Evolutionary conservation across 2,329 filamentous ascomycete genomes (phyloP), one percentile per base, ranked within the genome.

Genomic region (Lizonia empirigonia): DNA sequence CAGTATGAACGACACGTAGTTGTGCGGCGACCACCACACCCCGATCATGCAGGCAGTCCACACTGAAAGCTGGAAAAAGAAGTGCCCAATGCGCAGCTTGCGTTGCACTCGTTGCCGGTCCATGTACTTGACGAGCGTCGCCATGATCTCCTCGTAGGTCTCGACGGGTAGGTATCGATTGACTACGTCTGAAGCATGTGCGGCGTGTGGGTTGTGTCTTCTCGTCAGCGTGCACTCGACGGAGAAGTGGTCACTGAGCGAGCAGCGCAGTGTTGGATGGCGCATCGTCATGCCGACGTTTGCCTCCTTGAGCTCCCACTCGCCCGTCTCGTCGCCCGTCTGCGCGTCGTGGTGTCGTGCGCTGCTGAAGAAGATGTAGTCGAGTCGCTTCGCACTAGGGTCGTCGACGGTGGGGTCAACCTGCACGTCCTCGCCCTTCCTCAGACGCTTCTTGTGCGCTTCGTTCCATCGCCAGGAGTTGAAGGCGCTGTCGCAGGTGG

Each of bases 401-500:
- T 97, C 92, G 3, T 80, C 74, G 0, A 84, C 83, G 37, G 87
- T 81, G 0, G 82, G 81, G n/a, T 87, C 78, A 6, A 96, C 79
- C 5, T 78, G 72, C 32, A 85, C 79, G n/a, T 86, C 80, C 46
- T 83, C 80, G 0, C 87, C 87, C 36, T 83, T 83, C 13, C 82
- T 82, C 2, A 95, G 77, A 5, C 80, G 80, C 65, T 88, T 88
- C 71, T 85, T 87, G 63, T 89, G 80, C 13, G 77, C 77, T 64
- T 89, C 85, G 50, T 85, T 80, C 93, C 93, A 97, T 34, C 92
- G 83, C 94, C 94, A 99, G 3, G 93, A 96, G 73, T 97, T 97
- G 66, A 89, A 85, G 8, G 85, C 83, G 50, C 86, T 88, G 69
- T 97, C 90, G 64, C 91, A 96, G 1, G 94, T 96, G 19, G 88